Base-by-base conservation (phyloP, 768 basidiomycete genomes). In the Pleurotus salmoneostramineus region DNA sequence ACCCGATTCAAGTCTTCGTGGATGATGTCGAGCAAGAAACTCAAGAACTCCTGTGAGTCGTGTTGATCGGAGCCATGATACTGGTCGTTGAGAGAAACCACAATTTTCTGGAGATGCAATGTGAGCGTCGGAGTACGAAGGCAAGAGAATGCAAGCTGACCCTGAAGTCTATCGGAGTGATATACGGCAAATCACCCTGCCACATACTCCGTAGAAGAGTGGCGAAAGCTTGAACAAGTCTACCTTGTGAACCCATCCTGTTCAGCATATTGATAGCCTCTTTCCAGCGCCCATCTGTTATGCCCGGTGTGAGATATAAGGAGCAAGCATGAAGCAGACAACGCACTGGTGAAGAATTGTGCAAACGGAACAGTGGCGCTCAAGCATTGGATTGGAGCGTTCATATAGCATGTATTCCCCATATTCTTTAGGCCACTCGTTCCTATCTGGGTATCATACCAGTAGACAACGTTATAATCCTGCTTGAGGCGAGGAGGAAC, bases 321-420 rank as follows among this genome's bases (percentile, higher is more conserved):
- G 17, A n/a, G 31, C 3, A 27, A 50, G 43, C 6, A 34, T n/a
- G 33, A 10, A 52, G 56, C 32, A 42, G 56, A 51, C 50, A 17
- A 60, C 83, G 37, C 67, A 95, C 94, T 89, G 3, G 86, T 88
- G 66, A 99, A 98, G 75, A 95, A 98, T 56, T 87, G 81, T 33
- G 95, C 84, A 70, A 99, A 96, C 0, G 96, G 96, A 5, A 91
- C 84, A 0, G 96, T 97, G 0, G 95, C 95, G 68, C 88, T 94
- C 67, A 99, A 76, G 70, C 97, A 99, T 71, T 99, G 97, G 12
- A 99, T 84, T 5, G 94, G 95, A 33, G 97, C 92, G 69, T 98
- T 98, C 94, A 98, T 98, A 68, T 98, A 99, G 70, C 97, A 99
- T 6, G 97, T 99, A 69, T 98, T 98, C 14, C 91, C 88, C 60